Evolutionary conservation across 306 rosid species (phyloP).

Genomic region (Mucuna pruriens): DNA sequence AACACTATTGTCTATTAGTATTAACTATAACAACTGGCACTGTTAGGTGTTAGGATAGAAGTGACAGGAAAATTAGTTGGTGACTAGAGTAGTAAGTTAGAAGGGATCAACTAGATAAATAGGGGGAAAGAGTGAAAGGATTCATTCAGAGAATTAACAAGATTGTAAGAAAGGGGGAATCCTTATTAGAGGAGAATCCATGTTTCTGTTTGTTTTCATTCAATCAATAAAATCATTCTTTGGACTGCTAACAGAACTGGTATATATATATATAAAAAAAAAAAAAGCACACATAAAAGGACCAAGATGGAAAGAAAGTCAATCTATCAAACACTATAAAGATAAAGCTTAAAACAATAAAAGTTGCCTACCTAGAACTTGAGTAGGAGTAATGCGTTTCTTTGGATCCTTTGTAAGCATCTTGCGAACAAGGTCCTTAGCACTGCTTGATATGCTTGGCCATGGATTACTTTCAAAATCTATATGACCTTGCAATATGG

Average conservation of each 20-base stretch:
- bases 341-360: not conserved
- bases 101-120: not conserved
- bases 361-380: slow-evolving; percentile 72
- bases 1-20: not conserved
- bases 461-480: slow-evolving; percentile 83
- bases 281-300: not conserved
- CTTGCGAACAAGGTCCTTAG: slow-evolving; percentile 80
- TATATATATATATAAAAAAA: too few relatives aligned
- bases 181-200: not conserved
- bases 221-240: not conserved
- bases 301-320: not conserved
- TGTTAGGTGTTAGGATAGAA: not conserved
- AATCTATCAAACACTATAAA: not conserved
- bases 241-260: not conserved
- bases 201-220: not conserved
- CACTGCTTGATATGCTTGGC: slow-evolving; percentile 83
- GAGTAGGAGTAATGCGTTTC: slow-evolving; percentile 73
- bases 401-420: slow-evolving; percentile 88
- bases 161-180: not conserved
- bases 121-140: not conserved
- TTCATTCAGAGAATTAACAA: not conserved
- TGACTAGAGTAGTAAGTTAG: not conserved
- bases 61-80: not conserved
- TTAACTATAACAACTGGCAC: not conserved
- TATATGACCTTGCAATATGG: slow-evolving; percentile 73